phyloP scores from a whole-genome alignment of 2,329 filamentous ascomycete genomes.

The Trichoderma atrobrunneum region DNA sequence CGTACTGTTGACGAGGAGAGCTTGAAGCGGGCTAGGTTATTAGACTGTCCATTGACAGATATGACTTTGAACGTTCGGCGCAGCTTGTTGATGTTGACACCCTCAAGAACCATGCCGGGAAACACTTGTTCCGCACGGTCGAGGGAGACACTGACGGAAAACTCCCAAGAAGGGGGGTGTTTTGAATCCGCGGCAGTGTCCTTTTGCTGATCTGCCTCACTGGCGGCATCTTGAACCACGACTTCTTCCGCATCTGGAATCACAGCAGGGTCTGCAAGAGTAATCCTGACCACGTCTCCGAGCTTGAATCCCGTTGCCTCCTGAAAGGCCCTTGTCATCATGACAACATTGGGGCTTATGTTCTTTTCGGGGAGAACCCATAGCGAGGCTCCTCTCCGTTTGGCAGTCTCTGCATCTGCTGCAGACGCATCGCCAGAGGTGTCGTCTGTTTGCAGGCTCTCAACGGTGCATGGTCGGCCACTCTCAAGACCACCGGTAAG shows the following conservation, averaged over 20 bases:
- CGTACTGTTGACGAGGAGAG: constrained; percentile 37
- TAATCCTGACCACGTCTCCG: constrained; percentile 61
- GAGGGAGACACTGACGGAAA: constrained; percentile 33
- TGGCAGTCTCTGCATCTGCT: neutral
- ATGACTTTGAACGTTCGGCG: constrained; percentile 50
- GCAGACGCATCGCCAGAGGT: constrained; percentile 16
- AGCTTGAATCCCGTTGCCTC: constrained; percentile 70
- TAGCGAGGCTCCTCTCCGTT: constrained; percentile 45
- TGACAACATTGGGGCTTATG: constrained; percentile 63
- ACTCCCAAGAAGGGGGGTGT: constrained; percentile 38
- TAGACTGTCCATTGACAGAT: constrained; percentile 52
- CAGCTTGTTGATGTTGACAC: constrained; percentile 39
- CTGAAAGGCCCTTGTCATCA: constrained; percentile 72
- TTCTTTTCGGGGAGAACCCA: constrained; percentile 56
- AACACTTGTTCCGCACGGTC: constrained; percentile 66
- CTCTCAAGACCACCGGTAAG: constrained; percentile 44
- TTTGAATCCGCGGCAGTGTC: constrained; percentile 19
- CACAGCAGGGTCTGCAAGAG: constrained; percentile 47
- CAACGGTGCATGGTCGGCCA: constrained; percentile 43
- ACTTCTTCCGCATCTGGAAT: constrained; percentile 58
- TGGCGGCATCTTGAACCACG: constrained; percentile 55
- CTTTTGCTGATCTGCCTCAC: constrained; percentile 33
- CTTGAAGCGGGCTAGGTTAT: constrained; percentile 45
- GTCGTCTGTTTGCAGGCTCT: constrained; percentile 29
- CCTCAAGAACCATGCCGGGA: constrained; percentile 68